Conservation (phyloP, 345 rosid species). For the Cardiospermum halicacabum region DNA sequence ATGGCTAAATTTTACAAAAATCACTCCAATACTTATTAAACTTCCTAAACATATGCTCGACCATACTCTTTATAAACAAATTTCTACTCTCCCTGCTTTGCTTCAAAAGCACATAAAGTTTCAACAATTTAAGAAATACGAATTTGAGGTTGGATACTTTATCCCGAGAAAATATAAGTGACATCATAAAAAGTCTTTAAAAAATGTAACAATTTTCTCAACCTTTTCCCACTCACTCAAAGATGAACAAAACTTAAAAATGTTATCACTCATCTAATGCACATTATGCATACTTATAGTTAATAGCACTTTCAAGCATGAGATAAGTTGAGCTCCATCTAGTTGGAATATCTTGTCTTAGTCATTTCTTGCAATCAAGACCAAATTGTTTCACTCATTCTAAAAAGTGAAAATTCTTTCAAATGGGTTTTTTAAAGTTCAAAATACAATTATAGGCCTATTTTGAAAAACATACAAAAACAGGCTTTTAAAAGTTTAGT, state of each 20-base stretch:
- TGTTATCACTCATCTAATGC: slow-evolving; percentile 5
- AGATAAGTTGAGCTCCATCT: slow-evolving; percentile 11
- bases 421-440: too few species aligned
- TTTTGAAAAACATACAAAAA: too few species aligned
- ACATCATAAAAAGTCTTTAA: neutral
- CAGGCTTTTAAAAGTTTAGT: too few species aligned
- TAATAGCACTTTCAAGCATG: neutral
- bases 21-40: neutral
- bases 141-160: too few species aligned
- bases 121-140: too few species aligned
- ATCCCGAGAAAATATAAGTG: neutral
- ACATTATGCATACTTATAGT: neutral
- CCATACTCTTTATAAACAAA: neutral
- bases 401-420: too few species aligned
- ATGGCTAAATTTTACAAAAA: neutral
- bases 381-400: neutral
- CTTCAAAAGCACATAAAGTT: too few species aligned
- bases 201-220: neutral
- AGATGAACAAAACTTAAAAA: neutral
- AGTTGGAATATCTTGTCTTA: slow-evolving; percentile 12
- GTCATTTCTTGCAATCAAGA: neutral
- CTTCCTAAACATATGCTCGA: neutral
- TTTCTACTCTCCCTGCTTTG: neutral
- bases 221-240: neutral
- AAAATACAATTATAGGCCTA: too few species aligned